Evolutionary conservation across 163 green algal species (phyloP), one percentile per base, ranked within the genome.

Genomic region (Scenedesmus sp.): DNA sequence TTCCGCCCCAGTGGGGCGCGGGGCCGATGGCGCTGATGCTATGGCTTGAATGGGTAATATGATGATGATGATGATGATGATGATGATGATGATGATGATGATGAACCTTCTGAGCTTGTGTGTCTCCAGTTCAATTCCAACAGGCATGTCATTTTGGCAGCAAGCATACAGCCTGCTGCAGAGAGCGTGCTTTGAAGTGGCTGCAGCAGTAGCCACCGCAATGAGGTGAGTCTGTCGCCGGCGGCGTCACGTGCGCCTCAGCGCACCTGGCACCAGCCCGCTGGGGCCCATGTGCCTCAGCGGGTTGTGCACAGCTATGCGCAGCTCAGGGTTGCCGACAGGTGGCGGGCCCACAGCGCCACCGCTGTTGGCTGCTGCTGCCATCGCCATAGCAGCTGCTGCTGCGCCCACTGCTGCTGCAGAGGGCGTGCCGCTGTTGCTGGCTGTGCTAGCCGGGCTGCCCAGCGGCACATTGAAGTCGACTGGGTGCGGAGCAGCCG

Each of bases 291-390:
- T 76, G 42, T 90, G 81, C 92, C 91, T 91, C 16, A 90, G 92
- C 30, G 92, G 92, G 35, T 90, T 92, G 70, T 90, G 85, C 42
- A 94, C 92, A 7, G 73, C 30, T 22, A 91, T 68, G 35, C 59
- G 78, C 78, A 91, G 56, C 56, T 87, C 87, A 24, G 87, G 78
- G 24, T 91, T 91, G 44, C 56, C 40, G 5, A 85, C 68, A 35
- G 43, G 65, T 35, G 61, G 20, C 59, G 83, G 22, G 35, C 83
- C 61, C 13, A 42, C n/a, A 49, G 85, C 73, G 33, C 35, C 73
- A 10, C 35, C 37, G 73, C 46, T 68, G 44, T 59, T 37, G 18
- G 78, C 44, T 72, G 80, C 37, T 65, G 24, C 78, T 56, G 83
- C 83, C 56, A 72, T 42, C 24, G 49, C 44, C 80, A 86, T 37